phyloP scores from a whole-genome alignment of 805 yeast species.

The Wickerhamomyces rabaulensis region DNA sequence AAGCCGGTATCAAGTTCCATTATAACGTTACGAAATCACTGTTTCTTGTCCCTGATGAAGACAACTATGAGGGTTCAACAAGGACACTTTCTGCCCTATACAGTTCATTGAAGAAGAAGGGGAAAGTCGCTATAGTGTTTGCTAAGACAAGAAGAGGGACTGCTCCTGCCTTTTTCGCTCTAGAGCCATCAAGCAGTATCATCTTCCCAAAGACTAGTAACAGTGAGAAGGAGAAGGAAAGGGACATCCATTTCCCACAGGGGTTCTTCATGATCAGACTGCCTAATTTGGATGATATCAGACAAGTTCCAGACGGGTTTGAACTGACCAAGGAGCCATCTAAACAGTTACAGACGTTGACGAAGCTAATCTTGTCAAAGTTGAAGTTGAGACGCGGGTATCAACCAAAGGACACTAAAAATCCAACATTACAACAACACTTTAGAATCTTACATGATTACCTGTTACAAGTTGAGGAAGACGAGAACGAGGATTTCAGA shows the following conservation, averaged over 20 bases:
- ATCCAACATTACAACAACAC: conserved; percentile 67
- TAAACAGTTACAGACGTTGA: conserved; percentile 10
- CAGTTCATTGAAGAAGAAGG: conserved; percentile 45
- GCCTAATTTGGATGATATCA: conserved; percentile 73
- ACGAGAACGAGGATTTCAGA: conserved; percentile 2
- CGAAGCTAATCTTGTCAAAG: conserved; percentile 26
- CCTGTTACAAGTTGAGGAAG: conserved; percentile 49
- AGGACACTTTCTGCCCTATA: conserved; percentile 65
- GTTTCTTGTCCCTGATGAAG: conserved; percentile 66
- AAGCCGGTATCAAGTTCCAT: conserved; percentile 38
- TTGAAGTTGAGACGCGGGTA: conserved; percentile 45
- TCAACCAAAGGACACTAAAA: conserved; percentile 50
- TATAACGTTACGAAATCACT: conserved; percentile 50
- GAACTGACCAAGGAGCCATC: conserved; percentile 5
- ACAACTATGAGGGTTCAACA: conserved; percentile 54
- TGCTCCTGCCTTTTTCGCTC: conserved; percentile 50
- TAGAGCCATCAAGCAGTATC: conserved; percentile 45
- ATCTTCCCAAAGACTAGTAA: not conserved
- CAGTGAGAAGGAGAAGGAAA: not conserved
- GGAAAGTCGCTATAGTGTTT: conserved; percentile 65
- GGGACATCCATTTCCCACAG: conserved; percentile 27
- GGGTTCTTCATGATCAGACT: conserved; percentile 67
- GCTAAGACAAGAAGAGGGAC: conserved; percentile 54
- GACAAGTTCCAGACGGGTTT: conserved; percentile 50
- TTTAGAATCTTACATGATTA: conserved; percentile 59